These are phyloP conservation scores for Pichia cephalocereana DNA, from an alignment of 805 yeast genomes.

Conservation along the genomic window DNA sequence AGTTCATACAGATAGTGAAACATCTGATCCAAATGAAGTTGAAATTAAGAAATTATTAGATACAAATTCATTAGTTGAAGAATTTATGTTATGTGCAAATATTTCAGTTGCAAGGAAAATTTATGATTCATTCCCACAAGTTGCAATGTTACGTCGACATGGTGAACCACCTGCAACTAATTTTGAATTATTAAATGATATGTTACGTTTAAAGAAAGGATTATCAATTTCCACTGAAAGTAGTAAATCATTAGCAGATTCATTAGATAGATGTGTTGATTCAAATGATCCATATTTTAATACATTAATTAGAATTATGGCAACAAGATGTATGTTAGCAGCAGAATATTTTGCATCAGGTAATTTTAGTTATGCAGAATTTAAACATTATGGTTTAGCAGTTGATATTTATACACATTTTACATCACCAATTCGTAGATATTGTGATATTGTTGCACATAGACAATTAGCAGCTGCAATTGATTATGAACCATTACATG, in stretches of 20 bases:
- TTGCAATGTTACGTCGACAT: constrained; percentile 97
- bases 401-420: constrained; percentile 96
- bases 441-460: constrained; percentile 96
- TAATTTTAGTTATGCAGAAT: constrained; percentile 79
- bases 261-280: constrained; percentile 82
- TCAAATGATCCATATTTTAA: constrained; percentile 82
- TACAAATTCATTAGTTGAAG: constrained; percentile 94
- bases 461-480: constrained; percentile 98
- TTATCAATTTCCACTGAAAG: constrained; percentile 71
- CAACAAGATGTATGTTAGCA: constrained; percentile 98
- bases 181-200: constrained; percentile 82
- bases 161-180: constrained; percentile 95
- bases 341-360: constrained; percentile 97
- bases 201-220: constrained; percentile 72
- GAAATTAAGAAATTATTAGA: constrained; percentile 82
- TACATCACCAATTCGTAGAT: constrained; percentile 96
- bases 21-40: constrained; percentile 93
- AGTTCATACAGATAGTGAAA: constrained; percentile 94
- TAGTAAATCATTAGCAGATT: constrained; percentile 87
- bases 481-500: constrained; percentile 77
- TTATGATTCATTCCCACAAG: constrained; percentile 89
- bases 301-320: constrained; percentile 89
- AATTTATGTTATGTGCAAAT: constrained; percentile 95
- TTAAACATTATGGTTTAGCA: constrained; percentile 94
- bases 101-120: constrained; percentile 92